phyloP scores from a whole-genome alignment of 1,284 basidiomycete genomes.

The Moesziomyces antarcticus region DNA sequence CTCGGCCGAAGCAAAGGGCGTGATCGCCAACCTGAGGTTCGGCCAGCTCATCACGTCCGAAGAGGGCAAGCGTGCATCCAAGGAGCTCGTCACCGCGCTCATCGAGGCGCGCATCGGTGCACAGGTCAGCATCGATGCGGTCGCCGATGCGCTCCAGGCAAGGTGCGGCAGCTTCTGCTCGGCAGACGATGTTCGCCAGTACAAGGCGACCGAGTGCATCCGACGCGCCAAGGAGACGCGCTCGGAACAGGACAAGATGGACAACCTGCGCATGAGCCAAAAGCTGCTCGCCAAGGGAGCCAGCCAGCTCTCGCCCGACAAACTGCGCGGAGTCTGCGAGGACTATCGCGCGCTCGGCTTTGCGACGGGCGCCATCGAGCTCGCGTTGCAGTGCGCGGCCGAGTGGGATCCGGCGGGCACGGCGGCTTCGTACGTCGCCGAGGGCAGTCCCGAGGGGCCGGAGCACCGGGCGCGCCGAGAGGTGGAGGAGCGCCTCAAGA shows the following conservation, averaged over 20 bases:
- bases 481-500: slow-evolving; percentile 72
- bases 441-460: slow-evolving; percentile 75
- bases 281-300: slow-evolving; percentile 87
- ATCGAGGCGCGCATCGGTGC: slow-evolving; percentile 98
- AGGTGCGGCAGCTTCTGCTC: slow-evolving; percentile 97
- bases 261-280: slow-evolving; percentile 35
- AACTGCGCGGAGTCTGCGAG: slow-evolving; percentile 82
- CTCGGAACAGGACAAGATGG: slow-evolving; percentile 70
- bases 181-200: slow-evolving; percentile 95
- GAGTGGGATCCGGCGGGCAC: slow-evolving; percentile 80
- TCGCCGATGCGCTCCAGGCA: slow-evolving; percentile 92
- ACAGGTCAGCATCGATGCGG: slow-evolving; percentile 93
- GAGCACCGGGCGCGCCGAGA: slow-evolving; percentile 72
- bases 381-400: slow-evolving; percentile 85
- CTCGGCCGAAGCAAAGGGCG: slow-evolving; percentile 42
- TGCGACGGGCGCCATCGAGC: slow-evolving; percentile 84
- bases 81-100: slow-evolving; percentile 77
- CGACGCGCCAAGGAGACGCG: slow-evolving; percentile 86
- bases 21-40: slow-evolving; percentile 51
- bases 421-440: slow-evolving; percentile 66
- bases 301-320: slow-evolving; percentile 82
- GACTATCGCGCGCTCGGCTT: slow-evolving; percentile 87
- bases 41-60: slow-evolving; percentile 75
- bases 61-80: slow-evolving; percentile 82
- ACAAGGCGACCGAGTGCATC: slow-evolving; percentile 96